A percentile compares a stretch with the other conserved stretches of the same genome.
phyloP scores from a whole-genome alignment of 2,329 filamentous ascomycete genomes.

The Drechslera avenae region DNA sequence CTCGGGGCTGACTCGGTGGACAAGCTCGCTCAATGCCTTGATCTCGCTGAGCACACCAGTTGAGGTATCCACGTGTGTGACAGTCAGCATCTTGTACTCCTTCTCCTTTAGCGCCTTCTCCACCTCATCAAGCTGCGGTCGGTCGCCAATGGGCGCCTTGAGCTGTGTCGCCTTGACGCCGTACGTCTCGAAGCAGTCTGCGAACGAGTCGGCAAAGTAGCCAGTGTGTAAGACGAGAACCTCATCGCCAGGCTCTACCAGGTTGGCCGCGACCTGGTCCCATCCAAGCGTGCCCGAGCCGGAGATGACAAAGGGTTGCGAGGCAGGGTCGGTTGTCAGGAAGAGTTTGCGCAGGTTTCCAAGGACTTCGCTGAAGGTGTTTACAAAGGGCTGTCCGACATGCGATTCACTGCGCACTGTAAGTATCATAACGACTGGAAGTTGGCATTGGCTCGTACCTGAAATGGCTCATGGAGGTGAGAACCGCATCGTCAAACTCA shows the following conservation, averaged over 20 bases:
- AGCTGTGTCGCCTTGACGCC: slow-evolving; percentile 89
- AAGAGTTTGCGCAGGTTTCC: slow-evolving; percentile 90
- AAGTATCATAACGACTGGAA: not conserved
- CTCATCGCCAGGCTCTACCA: slow-evolving; percentile 86
- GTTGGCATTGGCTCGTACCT: slow-evolving; percentile 59
- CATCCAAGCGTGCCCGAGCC: slow-evolving; percentile 95
- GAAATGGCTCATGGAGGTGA: slow-evolving; percentile 93
- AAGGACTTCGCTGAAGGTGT: slow-evolving; percentile 87
- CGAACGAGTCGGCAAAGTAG: slow-evolving; percentile 96
- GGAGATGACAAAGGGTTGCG: slow-evolving; percentile 91
- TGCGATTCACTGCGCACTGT: slow-evolving; percentile 77
- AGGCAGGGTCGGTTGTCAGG: slow-evolving; percentile 79
- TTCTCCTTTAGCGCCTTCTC: slow-evolving; percentile 88
- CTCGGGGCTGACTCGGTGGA: slow-evolving; percentile 84
- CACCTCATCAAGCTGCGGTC: slow-evolving; percentile 84
- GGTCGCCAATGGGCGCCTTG: slow-evolving; percentile 84
- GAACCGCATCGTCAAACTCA: slow-evolving; percentile 96
- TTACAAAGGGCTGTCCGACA: slow-evolving; percentile 86
- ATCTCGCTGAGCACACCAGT: slow-evolving; percentile 94
- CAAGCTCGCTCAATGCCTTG: slow-evolving; percentile 78
- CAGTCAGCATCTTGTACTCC: slow-evolving; percentile 90
- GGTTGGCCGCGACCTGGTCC: slow-evolving; percentile 94
- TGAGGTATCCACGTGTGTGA: slow-evolving; percentile 97
- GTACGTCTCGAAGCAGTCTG: slow-evolving; percentile 89
- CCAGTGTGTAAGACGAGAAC: slow-evolving; percentile 93